Evolutionary conservation across 2,329 filamentous ascomycete genomes (phyloP).

Genomic region (Arthroderma uncinatum): DNA sequence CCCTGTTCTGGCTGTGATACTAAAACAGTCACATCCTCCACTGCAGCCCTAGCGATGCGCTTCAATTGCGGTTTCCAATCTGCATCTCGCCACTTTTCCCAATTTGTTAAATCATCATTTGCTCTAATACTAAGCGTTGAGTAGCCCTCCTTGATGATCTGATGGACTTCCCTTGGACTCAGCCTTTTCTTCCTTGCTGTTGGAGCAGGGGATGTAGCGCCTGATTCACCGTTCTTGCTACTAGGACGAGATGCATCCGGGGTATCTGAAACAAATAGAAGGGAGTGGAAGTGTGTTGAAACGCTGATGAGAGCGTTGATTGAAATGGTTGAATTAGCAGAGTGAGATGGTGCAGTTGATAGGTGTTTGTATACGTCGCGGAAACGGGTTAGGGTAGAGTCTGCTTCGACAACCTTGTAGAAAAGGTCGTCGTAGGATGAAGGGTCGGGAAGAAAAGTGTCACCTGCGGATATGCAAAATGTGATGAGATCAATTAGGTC

Average conservation of each 20-base stretch:
- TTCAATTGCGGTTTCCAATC: constrained; percentile 78
- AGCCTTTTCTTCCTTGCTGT: constrained; percentile 49
- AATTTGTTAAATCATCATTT: constrained; percentile 73
- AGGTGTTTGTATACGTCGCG: constrained; percentile 57
- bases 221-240: constrained; percentile 14
- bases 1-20: constrained; percentile 16
- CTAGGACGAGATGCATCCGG: constrained; percentile 33
- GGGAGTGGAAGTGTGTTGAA: constrained; percentile 68
- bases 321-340: constrained; percentile 27
- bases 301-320: constrained; percentile 77
- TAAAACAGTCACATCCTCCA: constrained; percentile 53
- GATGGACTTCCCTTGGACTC: constrained; percentile 71
- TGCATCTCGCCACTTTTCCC: constrained; percentile 77
- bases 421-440: constrained; percentile 91
- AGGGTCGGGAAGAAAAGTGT: constrained; percentile 79
- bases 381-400: constrained; percentile 71
- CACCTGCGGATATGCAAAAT: constrained; percentile 72
- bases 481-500: constrained; percentile 72
- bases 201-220: constrained; percentile 19
- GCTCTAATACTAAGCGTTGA: constrained; percentile 87
- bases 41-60: constrained; percentile 69
- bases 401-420: constrained; percentile 93
- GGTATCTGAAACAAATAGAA: constrained; percentile 51
- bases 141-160: constrained; percentile 92
- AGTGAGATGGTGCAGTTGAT: constrained; percentile 16